These are phyloP conservation scores for Globisporangium cederbergense DNA, from an alignment of 352 stramenopile species.

Conservation along the genomic window DNA sequence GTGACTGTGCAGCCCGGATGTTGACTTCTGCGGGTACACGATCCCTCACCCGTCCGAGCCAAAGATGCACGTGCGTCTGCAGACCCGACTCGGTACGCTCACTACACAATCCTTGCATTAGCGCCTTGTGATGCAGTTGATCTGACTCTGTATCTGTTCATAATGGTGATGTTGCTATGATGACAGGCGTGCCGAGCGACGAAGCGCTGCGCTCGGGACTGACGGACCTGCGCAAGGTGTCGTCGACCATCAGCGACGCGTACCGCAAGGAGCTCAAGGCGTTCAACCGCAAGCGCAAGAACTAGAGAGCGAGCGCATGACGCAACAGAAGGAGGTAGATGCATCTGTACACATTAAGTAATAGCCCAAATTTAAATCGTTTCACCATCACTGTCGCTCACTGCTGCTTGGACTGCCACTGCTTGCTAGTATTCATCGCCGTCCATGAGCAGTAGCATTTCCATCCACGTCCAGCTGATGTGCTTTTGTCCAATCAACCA, in stretches of 20 bases:
- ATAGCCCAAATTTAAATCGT: slow-evolving; percentile 13
- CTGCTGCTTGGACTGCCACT: not conserved
- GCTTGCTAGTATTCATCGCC: not conserved
- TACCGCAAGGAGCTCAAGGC: slow-evolving; percentile 84
- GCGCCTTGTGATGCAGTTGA: not conserved
- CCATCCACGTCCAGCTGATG: not conserved
- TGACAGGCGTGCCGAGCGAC: slow-evolving; percentile 52
- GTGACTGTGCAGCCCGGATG: slow-evolving; percentile 58
- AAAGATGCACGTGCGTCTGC: slow-evolving; percentile 93
- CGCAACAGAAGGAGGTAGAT: not conserved
- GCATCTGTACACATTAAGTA: slow-evolving; percentile 19
- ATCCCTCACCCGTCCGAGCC: slow-evolving; percentile 94
- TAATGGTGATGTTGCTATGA: not conserved
- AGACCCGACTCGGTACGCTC: slow-evolving; percentile 70
- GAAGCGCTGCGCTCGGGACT: slow-evolving; percentile 60
- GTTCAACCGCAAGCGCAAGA: slow-evolving; percentile 81
- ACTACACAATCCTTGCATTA: not conserved
- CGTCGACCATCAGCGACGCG: slow-evolving; percentile 62
- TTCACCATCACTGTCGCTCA: not conserved
- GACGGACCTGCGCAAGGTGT: slow-evolving; percentile 71
- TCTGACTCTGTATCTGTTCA: not conserved
- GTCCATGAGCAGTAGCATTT: not conserved
- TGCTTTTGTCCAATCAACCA: slow-evolving; percentile 12
- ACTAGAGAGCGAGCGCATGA: slow-evolving; percentile 24
- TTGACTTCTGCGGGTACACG: slow-evolving; percentile 94